These are phyloP conservation scores for Mycena sanguinolenta DNA, from an alignment of 768 basidiomycete genomes.

Conservation along the genomic window DNA sequence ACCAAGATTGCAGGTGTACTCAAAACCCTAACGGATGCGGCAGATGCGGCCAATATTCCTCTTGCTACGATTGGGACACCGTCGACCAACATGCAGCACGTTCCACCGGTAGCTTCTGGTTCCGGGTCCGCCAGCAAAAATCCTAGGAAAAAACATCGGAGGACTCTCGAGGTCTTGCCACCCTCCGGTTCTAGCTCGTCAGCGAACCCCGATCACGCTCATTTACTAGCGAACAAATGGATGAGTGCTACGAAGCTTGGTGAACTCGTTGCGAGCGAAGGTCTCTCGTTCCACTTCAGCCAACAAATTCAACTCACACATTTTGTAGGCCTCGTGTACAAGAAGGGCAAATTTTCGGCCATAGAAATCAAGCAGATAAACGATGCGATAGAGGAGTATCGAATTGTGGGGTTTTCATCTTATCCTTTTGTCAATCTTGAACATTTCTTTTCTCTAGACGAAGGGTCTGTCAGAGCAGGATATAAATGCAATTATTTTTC, in stretches of 20 bases:
- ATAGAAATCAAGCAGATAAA: constrained; percentile 79
- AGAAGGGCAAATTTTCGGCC: constrained; percentile 89
- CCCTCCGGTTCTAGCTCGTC: constrained; percentile 55
- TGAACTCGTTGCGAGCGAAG: constrained; percentile 77
- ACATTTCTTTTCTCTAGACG: constrained; percentile 55
- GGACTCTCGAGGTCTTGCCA: constrained; percentile 56
- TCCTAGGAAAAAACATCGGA: constrained; percentile 40
- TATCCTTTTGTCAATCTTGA: constrained; percentile 5
- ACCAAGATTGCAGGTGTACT: constrained; percentile 78
- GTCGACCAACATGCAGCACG: constrained; percentile 30
- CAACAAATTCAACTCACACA: constrained; percentile 12
- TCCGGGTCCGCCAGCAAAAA: constrained; percentile 36
- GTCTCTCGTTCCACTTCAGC: constrained; percentile 47
- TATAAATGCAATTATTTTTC: constrained; percentile 75
- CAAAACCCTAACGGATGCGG: constrained; percentile 70
- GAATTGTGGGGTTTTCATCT: constrained; percentile 46
- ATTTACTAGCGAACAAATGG: constrained; percentile 85
- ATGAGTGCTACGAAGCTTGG: constrained; percentile 76
- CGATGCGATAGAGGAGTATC: constrained; percentile 74
- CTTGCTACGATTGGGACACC: constrained; percentile 40
- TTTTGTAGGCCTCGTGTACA: constrained; percentile 82
- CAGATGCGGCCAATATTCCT: constrained; percentile 48
- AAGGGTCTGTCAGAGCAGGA: constrained; percentile 63
- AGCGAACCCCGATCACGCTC: constrained; percentile 68
- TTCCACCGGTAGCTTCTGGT: constrained; percentile 30